Conservation (phyloP, 495 filamentous ascomycete species). For the Achaetomiella virescens region DNA sequence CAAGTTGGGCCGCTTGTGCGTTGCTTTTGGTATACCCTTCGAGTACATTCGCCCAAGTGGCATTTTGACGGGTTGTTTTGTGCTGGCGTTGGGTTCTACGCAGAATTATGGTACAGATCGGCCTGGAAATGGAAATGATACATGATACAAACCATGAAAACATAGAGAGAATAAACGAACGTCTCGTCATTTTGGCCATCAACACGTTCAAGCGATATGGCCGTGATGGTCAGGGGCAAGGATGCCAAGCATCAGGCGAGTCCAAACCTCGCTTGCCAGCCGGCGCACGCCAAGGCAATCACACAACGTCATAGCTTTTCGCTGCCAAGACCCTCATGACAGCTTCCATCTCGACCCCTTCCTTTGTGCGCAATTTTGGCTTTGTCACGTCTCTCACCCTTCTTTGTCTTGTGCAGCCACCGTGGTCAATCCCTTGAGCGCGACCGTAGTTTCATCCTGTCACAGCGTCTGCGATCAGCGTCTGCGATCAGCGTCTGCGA, state of each 20-base stretch:
- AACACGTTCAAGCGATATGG: too few species aligned
- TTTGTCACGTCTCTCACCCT: background rate
- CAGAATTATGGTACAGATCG: background rate
- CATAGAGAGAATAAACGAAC: background rate
- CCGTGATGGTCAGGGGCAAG: too few species aligned
- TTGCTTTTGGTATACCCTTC: constrained; percentile 1
- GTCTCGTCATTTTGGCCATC: background rate
- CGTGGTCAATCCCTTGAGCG: too few species aligned
- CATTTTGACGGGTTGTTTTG: background rate
- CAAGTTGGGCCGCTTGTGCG: background rate
- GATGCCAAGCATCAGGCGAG: background rate
- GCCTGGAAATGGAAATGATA: background rate
- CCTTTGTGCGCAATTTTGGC: background rate
- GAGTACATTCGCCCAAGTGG: background rate
- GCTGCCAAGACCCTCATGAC: constrained; percentile 1
- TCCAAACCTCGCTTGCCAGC: background rate
- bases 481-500: background rate
- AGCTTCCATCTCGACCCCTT: background rate
- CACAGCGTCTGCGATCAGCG: too few species aligned
- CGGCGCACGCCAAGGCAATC: background rate
- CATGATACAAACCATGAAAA: background rate
- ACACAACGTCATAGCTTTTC: constrained; percentile 13
- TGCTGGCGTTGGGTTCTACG: background rate
- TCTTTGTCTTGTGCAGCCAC: too few species aligned
- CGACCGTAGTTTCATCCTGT: too few species aligned